A percentile compares a stretch with the other conserved stretches of the same genome.
Conservation (phyloP, 176 grass and related monocot genomes). For the Pontederia paniculata region DNA sequence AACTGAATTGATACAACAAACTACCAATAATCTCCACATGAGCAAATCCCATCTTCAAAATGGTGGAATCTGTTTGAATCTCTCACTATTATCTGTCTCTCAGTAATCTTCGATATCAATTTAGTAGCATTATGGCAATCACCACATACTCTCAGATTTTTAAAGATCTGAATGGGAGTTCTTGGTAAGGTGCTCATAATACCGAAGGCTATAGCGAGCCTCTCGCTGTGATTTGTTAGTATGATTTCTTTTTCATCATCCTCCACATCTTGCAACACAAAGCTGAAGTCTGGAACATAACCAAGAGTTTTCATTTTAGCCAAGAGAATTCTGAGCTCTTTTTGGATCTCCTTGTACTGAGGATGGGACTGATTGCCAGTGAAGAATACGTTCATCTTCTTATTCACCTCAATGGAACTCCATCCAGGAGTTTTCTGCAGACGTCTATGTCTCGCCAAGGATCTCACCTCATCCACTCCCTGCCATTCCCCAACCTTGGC, state of each 20-base stretch:
- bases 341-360: slow-evolving; percentile 51
- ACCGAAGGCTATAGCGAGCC: slow-evolving; percentile 62
- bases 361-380: slow-evolving; percentile 57
- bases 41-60: slow-evolving; percentile 58
- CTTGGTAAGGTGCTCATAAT: slow-evolving; percentile 51
- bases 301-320: slow-evolving; percentile 52
- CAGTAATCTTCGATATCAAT: slow-evolving; percentile 55
- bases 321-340: slow-evolving; percentile 30
- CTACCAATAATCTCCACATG: slow-evolving; percentile 79
- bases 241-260: slow-evolving; percentile 74
- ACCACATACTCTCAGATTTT: slow-evolving; percentile 69
- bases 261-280: slow-evolving; percentile 65
- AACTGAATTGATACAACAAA: background rate
- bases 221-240: slow-evolving; percentile 60
- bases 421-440: slow-evolving; percentile 67
- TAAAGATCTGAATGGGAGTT: slow-evolving; percentile 49
- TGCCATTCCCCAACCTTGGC: slow-evolving; percentile 69
- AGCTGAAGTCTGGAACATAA: slow-evolving; percentile 68
- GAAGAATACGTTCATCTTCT: slow-evolving; percentile 50
- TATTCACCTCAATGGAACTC: slow-evolving; percentile 73
- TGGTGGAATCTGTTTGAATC: slow-evolving; percentile 79
- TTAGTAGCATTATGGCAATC: slow-evolving; percentile 78
- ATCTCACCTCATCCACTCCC: slow-evolving; percentile 60
- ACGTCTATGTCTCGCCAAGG: slow-evolving; percentile 42
- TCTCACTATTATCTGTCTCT: slow-evolving; percentile 57